Conservation (phyloP, 257 asterid genomes). For the Solanum infundibuliforme region DNA sequence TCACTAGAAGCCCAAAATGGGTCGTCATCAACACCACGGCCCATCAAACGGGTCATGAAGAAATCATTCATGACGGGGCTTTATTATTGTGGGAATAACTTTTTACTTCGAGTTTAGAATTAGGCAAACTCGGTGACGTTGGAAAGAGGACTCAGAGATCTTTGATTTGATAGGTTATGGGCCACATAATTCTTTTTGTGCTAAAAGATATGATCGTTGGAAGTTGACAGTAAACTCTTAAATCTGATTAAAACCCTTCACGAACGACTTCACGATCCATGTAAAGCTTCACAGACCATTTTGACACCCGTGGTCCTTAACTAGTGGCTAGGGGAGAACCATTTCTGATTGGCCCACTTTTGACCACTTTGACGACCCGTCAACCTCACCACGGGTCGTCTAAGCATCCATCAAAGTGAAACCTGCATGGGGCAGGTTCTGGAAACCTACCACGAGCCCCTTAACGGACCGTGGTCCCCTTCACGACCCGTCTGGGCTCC, state of each 20-base stretch:
- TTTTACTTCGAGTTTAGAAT: no score
- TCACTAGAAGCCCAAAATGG: no score
- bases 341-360: not conserved
- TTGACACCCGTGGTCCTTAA: not conserved
- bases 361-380: no score
- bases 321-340: not conserved
- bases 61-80: fast-evolving
- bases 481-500: not conserved
- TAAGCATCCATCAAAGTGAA: no score
- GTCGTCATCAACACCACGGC: no score
- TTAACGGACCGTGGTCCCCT: not conserved
- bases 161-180: not conserved
- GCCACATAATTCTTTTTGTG: not conserved
- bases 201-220: no score
- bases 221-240: not conserved
- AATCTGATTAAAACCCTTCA: not conserved
- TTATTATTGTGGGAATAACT: not conserved
- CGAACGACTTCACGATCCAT: not conserved
- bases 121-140: not conserved
- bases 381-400: not conserved
- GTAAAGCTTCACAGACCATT: not conserved
- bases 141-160: not conserved
- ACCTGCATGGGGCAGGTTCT: not conserved
- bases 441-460: not conserved
- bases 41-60: not conserved